Evolutionary conservation across 176 grass and related monocot genomes (phyloP), one percentile per base, ranked within the genome.

Genomic region (Oryza australiensis): DNA sequence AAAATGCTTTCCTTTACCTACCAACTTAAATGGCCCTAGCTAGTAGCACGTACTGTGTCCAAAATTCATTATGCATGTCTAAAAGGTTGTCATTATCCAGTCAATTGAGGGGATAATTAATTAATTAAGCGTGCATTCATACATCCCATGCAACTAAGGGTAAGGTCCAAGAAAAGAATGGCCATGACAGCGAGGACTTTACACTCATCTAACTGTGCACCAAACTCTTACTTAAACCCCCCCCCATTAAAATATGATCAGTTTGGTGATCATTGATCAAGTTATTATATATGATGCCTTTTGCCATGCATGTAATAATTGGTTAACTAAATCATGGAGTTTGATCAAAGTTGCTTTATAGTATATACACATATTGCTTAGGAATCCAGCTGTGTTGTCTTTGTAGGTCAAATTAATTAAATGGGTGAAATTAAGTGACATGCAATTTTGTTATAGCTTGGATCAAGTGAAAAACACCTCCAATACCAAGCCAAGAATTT

Each of bases 1-100:
- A 86, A 86, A 62, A 62, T 35, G 78, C 83, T 78, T 82, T 86
- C 68, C 73, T 49, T 89, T 37, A 82, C 78, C 83, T 26, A 82
- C 77, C 87, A 81, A 46, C 62, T 75, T 26, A 86, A 82, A 76
- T 77, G 78, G 78, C 79, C 45, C 66, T 65, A 55, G 57, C 23
- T 77, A 82, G 42, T 85, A 86, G 53, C 53, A 57, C 53, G 53
- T 57, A 60, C 55, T 60, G 8, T 57, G 72, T 76, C 72, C 72
- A 89, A 89, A 89, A 60, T 60, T n/a, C 22, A 60, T 60, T 2
- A 60, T 86, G 15, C 68, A 27, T 62, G 43, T 34, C 66, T 30
- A 38, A 86, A 59, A 82, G 66, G 70, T 71, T 81, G 83, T 60
- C 64, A 45, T 77, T 46, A 62, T 82, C 72, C 78, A 72, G 11